These are phyloP conservation scores for Lindgomyces ingoldianus DNA, from an alignment of 495 filamentous ascomycete genomes.

Conservation along the genomic window DNA sequence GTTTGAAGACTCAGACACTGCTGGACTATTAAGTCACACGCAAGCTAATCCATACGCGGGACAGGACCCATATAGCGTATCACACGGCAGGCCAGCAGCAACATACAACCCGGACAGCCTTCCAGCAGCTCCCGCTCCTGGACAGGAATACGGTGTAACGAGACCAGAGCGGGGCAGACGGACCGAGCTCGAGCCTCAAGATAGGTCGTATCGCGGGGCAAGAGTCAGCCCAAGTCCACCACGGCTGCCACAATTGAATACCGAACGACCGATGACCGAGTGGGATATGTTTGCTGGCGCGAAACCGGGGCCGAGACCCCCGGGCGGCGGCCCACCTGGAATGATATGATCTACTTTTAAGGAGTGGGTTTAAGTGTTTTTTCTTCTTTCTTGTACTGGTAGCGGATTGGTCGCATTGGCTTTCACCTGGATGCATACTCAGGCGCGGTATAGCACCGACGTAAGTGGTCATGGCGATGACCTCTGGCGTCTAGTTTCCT, in stretches of 20 bases:
- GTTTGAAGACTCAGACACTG: slow-evolving; percentile 29
- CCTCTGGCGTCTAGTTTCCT: not conserved
- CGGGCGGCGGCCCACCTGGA: not conserved
- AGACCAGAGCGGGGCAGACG: not conserved
- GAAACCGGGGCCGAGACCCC: not conserved
- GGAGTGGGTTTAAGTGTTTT: not conserved
- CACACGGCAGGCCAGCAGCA: not conserved
- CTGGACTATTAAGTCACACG: slow-evolving; percentile 25
- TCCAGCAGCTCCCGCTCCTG: slow-evolving; percentile 22
- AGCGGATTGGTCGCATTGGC: not conserved
- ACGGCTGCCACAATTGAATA: not conserved
- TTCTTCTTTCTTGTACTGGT: not conserved
- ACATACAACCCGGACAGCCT: slow-evolving; percentile 17
- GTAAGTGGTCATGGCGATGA: not conserved
- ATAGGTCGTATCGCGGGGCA: slow-evolving; percentile 11
- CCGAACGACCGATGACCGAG: slow-evolving; percentile 1
- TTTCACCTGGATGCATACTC: not conserved
- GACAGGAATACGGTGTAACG: slow-evolving; percentile 29
- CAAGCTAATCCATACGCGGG: slow-evolving; percentile 30
- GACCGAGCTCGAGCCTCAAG: slow-evolving; percentile 15
- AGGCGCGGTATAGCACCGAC: not conserved
- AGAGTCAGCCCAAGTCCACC: not conserved
- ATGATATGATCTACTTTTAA: not conserved
- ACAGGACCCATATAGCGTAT: slow-evolving; percentile 11
- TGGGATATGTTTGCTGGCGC: slow-evolving; percentile 18